These are phyloP conservation scores for Oidiodendron maius DNA, from an alignment of 495 filamentous ascomycete species.

Conservation along the genomic window DNA sequence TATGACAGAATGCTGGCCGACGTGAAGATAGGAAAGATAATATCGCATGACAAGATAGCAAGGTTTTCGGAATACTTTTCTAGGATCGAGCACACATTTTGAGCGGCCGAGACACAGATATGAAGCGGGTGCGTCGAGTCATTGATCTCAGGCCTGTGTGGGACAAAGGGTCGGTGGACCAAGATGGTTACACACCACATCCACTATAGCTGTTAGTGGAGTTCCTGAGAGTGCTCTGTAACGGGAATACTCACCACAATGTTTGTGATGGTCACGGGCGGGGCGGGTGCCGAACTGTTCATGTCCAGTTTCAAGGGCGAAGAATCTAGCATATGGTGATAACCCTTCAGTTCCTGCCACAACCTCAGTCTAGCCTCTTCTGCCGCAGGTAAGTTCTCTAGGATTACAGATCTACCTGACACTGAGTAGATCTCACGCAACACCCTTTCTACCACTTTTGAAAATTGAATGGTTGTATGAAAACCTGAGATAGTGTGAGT, in stretches of 20 bases:
- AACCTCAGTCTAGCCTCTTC: constrained; percentile 13
- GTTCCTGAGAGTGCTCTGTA: background rate
- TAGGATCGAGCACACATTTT: constrained; percentile 11
- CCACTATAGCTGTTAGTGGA: constrained; percentile 9
- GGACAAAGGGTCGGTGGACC: constrained; percentile 18
- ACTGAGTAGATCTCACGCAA: constrained; percentile 17
- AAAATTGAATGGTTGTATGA: constrained; percentile 11
- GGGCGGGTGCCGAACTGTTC: constrained; percentile 8
- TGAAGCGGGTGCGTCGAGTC: constrained; percentile 4
- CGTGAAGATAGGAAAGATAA: constrained; percentile 19
- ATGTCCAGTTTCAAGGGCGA: constrained; percentile 21
- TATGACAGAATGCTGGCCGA: constrained; percentile 19
- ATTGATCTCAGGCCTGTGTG: constrained; percentile 4
- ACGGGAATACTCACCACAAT: constrained; percentile 14
- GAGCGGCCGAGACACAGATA: constrained; percentile 16
- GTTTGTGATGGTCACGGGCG: constrained; percentile 17
- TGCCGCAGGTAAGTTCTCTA: constrained; percentile 14
- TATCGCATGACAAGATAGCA: constrained; percentile 16
- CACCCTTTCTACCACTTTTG: constrained; percentile 16
- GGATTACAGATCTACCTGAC: constrained; percentile 16
- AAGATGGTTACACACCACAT: constrained; percentile 19
- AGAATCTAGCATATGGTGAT: constrained; percentile 11
- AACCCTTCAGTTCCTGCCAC: constrained; percentile 12
- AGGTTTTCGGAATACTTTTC: constrained; percentile 18
- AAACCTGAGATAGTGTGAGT: constrained; percentile 19